Conservation (phyloP, 306 rosid species). For the Corylus heterophylla region DNA sequence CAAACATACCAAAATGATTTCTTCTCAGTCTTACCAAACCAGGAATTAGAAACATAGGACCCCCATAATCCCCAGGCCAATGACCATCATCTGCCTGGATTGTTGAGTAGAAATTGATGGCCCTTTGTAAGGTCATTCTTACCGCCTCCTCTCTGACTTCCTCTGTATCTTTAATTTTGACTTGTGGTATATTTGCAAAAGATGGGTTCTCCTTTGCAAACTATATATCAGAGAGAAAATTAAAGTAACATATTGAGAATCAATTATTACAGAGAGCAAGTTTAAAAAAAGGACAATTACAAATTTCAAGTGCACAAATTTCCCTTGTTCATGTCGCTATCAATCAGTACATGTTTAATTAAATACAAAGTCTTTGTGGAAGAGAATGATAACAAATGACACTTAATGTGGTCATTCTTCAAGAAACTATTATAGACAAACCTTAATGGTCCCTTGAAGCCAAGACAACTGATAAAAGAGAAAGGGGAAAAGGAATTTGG, state of each 20-base stretch:
- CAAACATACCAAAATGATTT: not conserved
- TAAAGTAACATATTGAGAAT: not conserved
- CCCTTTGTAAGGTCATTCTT: slow-evolving; percentile 57
- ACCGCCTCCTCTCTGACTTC: slow-evolving; percentile 56
- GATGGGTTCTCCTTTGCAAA: slow-evolving; percentile 59
- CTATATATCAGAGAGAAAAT: slow-evolving; percentile 33
- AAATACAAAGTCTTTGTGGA: no score
- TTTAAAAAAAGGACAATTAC: not conserved
- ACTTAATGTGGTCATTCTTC: no score
- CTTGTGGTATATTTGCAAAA: slow-evolving; percentile 42
- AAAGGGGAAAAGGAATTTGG: no score
- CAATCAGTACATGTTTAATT: no score
- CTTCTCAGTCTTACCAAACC: slow-evolving; percentile 60
- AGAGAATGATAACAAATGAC: no score
- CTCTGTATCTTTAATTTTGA: slow-evolving; percentile 51
- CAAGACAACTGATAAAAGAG: no score
- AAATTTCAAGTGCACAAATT: not conserved
- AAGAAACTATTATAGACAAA: no score
- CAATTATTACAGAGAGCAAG: not conserved
- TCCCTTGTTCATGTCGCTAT: no score
- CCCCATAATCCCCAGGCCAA: slow-evolving; percentile 95
- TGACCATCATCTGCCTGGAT: slow-evolving; percentile 87
- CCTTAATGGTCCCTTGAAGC: no score
- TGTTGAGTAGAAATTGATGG: slow-evolving; percentile 61
- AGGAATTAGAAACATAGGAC: slow-evolving; percentile 92